Conservation (phyloP, 2,329 filamentous ascomycete species). For the Hymenoscyphus scutula region DNA sequence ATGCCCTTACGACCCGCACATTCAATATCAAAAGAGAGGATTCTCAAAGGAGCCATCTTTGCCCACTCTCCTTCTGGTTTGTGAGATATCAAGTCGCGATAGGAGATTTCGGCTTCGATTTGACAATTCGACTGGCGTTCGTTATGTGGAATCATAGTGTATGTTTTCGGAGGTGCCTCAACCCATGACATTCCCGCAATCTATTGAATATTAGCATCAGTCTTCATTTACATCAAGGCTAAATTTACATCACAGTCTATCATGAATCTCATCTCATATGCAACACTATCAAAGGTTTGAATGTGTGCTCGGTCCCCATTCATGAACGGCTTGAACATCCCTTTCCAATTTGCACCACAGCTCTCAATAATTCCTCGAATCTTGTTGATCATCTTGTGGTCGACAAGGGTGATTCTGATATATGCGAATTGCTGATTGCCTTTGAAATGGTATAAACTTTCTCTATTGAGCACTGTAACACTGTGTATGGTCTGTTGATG, state of each 20-base stretch:
- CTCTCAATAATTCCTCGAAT: conserved; percentile 74
- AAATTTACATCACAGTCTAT: conserved; percentile 76
- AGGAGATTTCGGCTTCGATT: conserved; percentile 86
- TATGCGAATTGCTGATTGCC: conserved; percentile 91
- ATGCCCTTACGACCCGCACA: conserved; percentile 96
- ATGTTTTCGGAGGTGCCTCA: conserved; percentile 73
- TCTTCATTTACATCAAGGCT: background rate
- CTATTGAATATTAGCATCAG: conserved; percentile 39
- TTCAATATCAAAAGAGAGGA: conserved; percentile 97
- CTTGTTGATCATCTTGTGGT: conserved; percentile 78
- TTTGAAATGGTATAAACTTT: conserved; percentile 92
- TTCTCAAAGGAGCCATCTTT: conserved; percentile 92
- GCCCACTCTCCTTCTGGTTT: conserved; percentile 91
- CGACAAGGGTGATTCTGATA: conserved; percentile 87
- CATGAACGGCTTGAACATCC: conserved; percentile 70
- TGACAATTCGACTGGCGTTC: conserved; percentile 89
- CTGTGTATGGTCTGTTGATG: conserved; percentile 73
- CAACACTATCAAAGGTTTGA: conserved; percentile 91
- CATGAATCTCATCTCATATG: conserved; percentile 96
- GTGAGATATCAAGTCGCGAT: conserved; percentile 80
- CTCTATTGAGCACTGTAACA: conserved; percentile 76
- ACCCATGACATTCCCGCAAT: conserved; percentile 98
- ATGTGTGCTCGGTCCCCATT: conserved; percentile 62
- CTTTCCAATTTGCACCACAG: conserved; percentile 82
- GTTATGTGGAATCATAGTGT: conserved; percentile 63